Conservation (phyloP, 116 monocot species). For the Zostera marina region DNA sequence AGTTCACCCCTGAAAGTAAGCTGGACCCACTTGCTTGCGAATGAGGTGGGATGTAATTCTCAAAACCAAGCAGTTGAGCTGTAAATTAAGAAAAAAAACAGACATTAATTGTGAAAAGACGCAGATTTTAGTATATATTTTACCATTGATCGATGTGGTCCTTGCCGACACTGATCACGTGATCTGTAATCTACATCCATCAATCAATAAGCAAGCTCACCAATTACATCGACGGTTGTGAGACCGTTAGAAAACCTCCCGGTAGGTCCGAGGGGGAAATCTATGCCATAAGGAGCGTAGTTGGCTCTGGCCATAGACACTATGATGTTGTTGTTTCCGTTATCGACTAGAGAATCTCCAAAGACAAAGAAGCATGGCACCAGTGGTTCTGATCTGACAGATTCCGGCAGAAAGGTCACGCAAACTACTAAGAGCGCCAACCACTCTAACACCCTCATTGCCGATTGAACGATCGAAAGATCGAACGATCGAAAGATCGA, state of each 20-base stretch:
- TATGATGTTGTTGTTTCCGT: constrained; percentile 82
- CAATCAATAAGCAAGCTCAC: neutral
- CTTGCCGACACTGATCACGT: no score
- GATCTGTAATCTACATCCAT: neutral
- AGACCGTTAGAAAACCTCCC: constrained; percentile 76
- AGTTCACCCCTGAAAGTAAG: constrained; percentile 64
- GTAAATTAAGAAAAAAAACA: neutral
- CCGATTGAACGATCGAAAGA: no score
- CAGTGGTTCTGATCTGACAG: constrained; percentile 16
- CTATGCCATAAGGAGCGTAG: constrained; percentile 81
- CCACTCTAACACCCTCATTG: constrained; percentile 6
- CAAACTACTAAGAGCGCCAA: neutral
- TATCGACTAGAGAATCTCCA: constrained; percentile 86
- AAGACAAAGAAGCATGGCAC: constrained; percentile 87
- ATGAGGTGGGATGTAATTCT: constrained; percentile 63
- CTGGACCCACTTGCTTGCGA: constrained; percentile 25
- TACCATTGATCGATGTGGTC: no score
- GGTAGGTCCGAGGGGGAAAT: constrained; percentile 59
- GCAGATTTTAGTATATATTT: no score
- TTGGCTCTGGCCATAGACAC: constrained; percentile 61
- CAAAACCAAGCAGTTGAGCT: constrained; percentile 78
- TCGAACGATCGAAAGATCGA: no score
- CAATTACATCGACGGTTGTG: constrained; percentile 54
- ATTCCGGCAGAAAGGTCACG: neutral
- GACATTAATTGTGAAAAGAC: no score